phyloP scores from a whole-genome alignment of 768 basidiomycete species.

The Daedalea quercina region DNA sequence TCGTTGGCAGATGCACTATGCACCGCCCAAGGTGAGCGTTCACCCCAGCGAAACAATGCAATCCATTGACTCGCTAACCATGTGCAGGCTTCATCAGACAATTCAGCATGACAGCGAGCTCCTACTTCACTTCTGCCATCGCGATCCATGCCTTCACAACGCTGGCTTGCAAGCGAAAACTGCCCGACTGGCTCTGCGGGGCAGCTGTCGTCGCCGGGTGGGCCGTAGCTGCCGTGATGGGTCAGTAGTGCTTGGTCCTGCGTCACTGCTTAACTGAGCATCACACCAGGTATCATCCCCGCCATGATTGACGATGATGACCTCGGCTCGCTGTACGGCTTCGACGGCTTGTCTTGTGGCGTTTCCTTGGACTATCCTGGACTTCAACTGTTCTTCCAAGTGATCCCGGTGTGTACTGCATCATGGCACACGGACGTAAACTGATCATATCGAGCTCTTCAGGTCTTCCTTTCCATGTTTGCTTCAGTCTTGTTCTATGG shows the following conservation, averaged over 20 bases:
- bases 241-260: conserved; percentile 29
- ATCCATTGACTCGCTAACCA: background rate
- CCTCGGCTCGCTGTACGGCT: conserved; percentile 43
- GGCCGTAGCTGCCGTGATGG: conserved; percentile 39
- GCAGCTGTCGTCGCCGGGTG: conserved; percentile 46
- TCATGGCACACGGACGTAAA: background rate
- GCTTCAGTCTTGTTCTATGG: conserved; percentile 52
- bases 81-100: conserved; percentile 37
- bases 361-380: conserved; percentile 36
- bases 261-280: background rate
- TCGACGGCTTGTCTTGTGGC: conserved; percentile 45
- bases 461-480: conserved; percentile 56
- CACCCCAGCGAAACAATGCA: too few relatives aligned
- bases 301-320: conserved; percentile 29
- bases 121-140: conserved; percentile 60
- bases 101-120: conserved; percentile 51
- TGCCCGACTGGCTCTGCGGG: conserved; percentile 41
- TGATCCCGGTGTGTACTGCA: conserved; percentile 38
- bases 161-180: conserved; percentile 49
- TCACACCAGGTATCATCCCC: conserved; percentile 13
- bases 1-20: conserved; percentile 45
- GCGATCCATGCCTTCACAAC: conserved; percentile 65
- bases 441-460: background rate
- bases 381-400: conserved; percentile 44
- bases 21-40: conserved; percentile 46